Percentiles rank a stretch among this genome's conserved stretches.
phyloP scores from a whole-genome alignment of 2,329 filamentous ascomycete genomes.

The Tricladium varicosporioides region DNA sequence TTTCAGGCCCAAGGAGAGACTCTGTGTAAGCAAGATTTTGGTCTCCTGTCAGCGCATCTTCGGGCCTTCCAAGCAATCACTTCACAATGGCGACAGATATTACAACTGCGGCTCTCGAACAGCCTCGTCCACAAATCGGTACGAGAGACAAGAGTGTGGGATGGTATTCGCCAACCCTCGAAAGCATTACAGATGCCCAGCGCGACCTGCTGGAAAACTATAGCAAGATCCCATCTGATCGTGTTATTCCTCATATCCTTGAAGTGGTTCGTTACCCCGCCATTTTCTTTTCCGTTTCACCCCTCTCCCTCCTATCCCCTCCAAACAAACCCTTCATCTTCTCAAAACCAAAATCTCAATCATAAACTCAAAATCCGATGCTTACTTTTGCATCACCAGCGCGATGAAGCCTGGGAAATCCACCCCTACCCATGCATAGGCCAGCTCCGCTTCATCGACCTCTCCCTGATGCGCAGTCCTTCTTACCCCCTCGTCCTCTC shows the following conservation, averaged over 20 bases:
- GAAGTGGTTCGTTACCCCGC: slow-evolving; percentile 11
- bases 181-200: slow-evolving; percentile 6
- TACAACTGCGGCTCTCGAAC: neutral
- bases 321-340: no score
- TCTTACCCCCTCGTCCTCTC: slow-evolving; percentile 16
- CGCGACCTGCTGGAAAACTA: slow-evolving; percentile 19
- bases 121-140: slow-evolving; percentile 1
- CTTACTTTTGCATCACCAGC: slow-evolving; percentile 8
- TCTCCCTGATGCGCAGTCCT: slow-evolving; percentile 8
- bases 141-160: slow-evolving; percentile 10
- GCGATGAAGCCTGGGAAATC: slow-evolving; percentile 21
- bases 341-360: neutral
- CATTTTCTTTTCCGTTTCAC: neutral
- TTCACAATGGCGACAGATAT: no score
- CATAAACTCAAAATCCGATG: neutral
- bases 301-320: no score
- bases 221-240: slow-evolving; percentile 10
- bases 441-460: slow-evolving; percentile 22
- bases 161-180: slow-evolving; percentile 14
- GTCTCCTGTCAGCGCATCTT: no score
- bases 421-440: slow-evolving; percentile 28
- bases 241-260: slow-evolving; percentile 12
- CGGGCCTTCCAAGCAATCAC: no score
- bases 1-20: no score
- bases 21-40: no score